phyloP scores from a whole-genome alignment of 257 asterid genomes.

The Solanum medicagineum region DNA sequence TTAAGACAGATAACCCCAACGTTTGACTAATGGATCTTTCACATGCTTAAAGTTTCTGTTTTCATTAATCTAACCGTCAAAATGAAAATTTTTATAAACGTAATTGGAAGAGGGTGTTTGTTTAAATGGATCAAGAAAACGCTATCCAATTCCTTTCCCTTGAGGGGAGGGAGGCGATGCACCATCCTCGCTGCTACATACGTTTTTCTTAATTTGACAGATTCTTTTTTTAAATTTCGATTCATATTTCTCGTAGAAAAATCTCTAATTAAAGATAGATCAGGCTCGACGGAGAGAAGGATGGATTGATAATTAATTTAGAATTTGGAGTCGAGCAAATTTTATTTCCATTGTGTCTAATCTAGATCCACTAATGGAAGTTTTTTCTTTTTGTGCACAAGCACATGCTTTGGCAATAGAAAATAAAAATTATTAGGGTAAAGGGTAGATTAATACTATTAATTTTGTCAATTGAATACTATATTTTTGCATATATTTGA shows the following conservation, averaged over 20 bases:
- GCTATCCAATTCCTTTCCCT: neutral
- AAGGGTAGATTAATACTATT: neutral
- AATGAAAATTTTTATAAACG: neutral
- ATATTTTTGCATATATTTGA: conserved; percentile 1
- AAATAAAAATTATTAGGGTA: neutral
- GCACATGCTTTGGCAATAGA: conserved; percentile 4
- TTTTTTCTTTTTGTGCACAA: neutral
- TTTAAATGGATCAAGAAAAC: neutral
- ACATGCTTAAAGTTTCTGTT: neutral
- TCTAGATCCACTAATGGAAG: neutral
- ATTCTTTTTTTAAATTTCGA: no score
- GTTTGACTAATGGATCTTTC: neutral
- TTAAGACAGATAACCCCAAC: neutral
- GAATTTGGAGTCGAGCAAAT: neutral
- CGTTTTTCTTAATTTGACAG: no score
- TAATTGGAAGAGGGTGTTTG: neutral
- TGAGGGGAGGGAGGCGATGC: neutral
- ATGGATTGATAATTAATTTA: neutral
- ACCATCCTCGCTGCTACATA: no score
- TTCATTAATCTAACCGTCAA: neutral
- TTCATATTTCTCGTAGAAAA: no score
- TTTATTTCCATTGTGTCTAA: neutral
- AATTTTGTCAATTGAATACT: neutral
- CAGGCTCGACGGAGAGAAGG: no score
- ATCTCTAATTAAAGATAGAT: no score